Evolutionary conservation across 2,329 filamentous ascomycete species (phyloP), one percentile per base, ranked within the genome.

Genomic region (Monosporascus sp.): DNA sequence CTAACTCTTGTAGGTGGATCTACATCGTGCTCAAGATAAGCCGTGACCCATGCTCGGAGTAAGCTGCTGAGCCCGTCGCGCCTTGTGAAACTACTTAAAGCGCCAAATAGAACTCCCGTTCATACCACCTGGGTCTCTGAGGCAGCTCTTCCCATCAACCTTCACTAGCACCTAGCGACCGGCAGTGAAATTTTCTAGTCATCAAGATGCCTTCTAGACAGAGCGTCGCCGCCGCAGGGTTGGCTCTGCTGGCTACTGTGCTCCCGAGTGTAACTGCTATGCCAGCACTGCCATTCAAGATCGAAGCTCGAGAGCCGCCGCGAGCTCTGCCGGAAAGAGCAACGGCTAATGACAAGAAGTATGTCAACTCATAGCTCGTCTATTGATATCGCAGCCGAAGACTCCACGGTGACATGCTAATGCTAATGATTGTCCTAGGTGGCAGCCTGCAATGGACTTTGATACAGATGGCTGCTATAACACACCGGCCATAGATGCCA

Each of bases 401-500:
- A 14, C 31, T 34, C 14, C 31, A 34, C 11, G 31, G 31, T 14
- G 31, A 34, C 11, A 34, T 34, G 31, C 31, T 11, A 34, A 34
- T 34, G 31, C 31, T 34, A 34, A 34, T 34, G 31, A 2, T 34
- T 34, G 31, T 14, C 11, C 31, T 14, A 64, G 61, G 48, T 65
- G 57, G 47, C 63, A 65, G 51, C 63, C 63, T 7, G 63, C 61
- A 1, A 64, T 65, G 63, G 63, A 74, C 62, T 67, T 69, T 56
- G 71, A 68, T 48, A 64, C 59, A 6, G 64, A 72, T 48, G 60
- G 68, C 18, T 74, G 71, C 59, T 74, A 74, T 55, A 73, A 73
- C 56, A 67, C 66, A 2, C 67, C 70, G 3, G 72, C 71, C 18
- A 72, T 74, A 51, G 67, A 62, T 34, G 59, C 64, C 5, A 53